Evolutionary conservation across 176 grass and related monocot species (phyloP).

Genomic region (Thinopyrum elongatum): DNA sequence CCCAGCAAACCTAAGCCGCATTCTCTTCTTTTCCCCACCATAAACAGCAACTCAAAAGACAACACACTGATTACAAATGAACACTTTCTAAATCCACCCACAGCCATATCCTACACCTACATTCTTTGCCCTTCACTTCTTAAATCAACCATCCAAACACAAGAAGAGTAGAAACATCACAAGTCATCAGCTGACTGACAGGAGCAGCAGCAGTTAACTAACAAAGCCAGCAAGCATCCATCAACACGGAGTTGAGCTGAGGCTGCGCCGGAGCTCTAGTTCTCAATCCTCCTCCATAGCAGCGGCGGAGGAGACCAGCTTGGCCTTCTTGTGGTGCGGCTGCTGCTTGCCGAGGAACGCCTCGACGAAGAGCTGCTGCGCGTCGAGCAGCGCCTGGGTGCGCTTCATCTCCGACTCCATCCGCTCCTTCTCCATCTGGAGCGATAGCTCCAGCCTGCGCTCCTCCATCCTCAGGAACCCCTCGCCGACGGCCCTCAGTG

Average conservation of each 20-base stretch:
- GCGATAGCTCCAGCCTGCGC: constrained; percentile 81
- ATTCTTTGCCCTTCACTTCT: constrained; percentile 8
- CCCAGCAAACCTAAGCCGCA: constrained; percentile 18
- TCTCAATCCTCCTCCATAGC: constrained; percentile 54
- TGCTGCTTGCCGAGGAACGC: constrained; percentile 58
- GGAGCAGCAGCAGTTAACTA: constrained; percentile 34
- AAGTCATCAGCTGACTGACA: constrained; percentile 32
- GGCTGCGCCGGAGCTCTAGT: not conserved
- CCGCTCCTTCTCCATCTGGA: constrained; percentile 82
- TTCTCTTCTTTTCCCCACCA: not conserved
- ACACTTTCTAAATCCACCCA: constrained; percentile 22
- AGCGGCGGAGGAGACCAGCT: constrained; percentile 19
- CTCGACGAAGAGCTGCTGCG: constrained; percentile 79
- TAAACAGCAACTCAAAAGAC: constrained; percentile 20
- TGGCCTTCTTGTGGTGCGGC: constrained; percentile 64
- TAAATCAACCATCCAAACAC: constrained; percentile 16
- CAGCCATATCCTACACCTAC: constrained; percentile 48
- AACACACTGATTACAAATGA: constrained; percentile 41
- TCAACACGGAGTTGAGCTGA: not conserved
- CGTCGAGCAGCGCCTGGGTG: constrained; percentile 86
- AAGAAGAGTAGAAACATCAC: constrained; percentile 23
- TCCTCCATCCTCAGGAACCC: constrained; percentile 83
- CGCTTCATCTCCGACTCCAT: constrained; percentile 94
- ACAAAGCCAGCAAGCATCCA: constrained; percentile 8
- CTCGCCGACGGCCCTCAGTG: constrained; percentile 66